These are phyloP conservation scores for Warburgia ugandensis DNA, from an alignment of 164 flowering plant species.

Conservation along the genomic window DNA sequence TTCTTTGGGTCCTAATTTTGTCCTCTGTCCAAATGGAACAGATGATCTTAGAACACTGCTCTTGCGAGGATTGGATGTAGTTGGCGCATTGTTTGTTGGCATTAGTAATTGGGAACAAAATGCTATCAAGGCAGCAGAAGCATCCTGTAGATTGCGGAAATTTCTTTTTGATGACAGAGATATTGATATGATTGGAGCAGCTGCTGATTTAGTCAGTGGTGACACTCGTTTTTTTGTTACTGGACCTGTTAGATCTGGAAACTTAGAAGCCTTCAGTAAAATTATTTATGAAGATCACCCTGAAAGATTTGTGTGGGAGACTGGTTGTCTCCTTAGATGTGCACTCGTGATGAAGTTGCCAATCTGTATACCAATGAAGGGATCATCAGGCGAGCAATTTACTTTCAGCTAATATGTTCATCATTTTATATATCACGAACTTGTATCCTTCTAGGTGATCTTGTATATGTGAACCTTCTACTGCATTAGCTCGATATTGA, in stretches of 20 bases:
- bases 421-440: no score
- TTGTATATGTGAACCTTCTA: no score
- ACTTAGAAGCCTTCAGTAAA: slow-evolving; percentile 26
- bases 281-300: slow-evolving; percentile 50
- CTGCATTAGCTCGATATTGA: no score
- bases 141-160: slow-evolving; percentile 35
- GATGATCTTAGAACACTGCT: slow-evolving; percentile 60
- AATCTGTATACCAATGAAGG: slow-evolving; percentile 38
- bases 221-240: slow-evolving; percentile 42
- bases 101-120: slow-evolving; percentile 21
- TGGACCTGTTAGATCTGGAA: slow-evolving; percentile 16
- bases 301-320: slow-evolving; percentile 68
- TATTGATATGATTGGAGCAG: slow-evolving; percentile 47
- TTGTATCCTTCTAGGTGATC: no score
- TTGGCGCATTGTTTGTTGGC: slow-evolving; percentile 52
- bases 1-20: background rate
- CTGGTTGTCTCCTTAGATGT: slow-evolving; percentile 66
- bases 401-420: no score
- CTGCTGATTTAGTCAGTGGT: slow-evolving; percentile 30
- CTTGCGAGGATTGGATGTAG: slow-evolving; percentile 52
- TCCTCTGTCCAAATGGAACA: slow-evolving; percentile 14
- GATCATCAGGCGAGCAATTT: slow-evolving; percentile 29
- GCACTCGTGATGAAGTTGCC: slow-evolving; percentile 61
- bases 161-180: slow-evolving; percentile 18
- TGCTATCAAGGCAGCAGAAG: slow-evolving; percentile 42